Conservation (phyloP, 164 flowering plant genomes). For the Sextonia rubra region DNA sequence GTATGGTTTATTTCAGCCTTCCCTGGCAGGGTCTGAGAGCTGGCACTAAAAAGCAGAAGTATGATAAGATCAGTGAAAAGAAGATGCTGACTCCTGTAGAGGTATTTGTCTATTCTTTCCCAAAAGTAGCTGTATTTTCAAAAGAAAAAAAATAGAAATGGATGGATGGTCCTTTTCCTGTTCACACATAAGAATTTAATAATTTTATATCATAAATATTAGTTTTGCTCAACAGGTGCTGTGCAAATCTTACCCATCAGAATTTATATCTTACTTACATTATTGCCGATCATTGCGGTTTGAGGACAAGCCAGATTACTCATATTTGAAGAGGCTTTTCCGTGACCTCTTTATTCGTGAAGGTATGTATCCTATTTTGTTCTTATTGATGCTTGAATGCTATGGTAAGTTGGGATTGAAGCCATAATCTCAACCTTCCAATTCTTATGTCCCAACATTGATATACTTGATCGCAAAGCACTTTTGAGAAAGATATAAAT, state of each 20-base stretch:
- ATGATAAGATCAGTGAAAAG: constrained; percentile 46
- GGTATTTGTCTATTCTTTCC: constrained; percentile 17
- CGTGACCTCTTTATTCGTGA: constrained; percentile 49
- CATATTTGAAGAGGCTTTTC: constrained; percentile 55
- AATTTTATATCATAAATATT: background rate
- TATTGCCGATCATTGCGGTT: constrained; percentile 53
- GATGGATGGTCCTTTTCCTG: background rate
- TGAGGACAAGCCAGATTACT: constrained; percentile 57
- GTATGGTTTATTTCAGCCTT: constrained; percentile 38
- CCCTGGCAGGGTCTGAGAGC: constrained; percentile 89
- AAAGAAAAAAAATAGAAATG: no score
- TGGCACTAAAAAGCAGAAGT: constrained; percentile 59
- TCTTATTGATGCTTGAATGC: background rate
- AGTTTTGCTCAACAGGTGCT: constrained; percentile 26
- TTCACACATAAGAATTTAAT: background rate
- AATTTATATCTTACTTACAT: constrained; percentile 49
- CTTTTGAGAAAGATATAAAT: background rate
- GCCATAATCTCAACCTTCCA: background rate
- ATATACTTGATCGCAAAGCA: background rate
- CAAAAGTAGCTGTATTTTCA: background rate
- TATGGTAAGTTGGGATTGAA: background rate
- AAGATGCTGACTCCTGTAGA: constrained; percentile 47
- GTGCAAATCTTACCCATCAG: constrained; percentile 49
- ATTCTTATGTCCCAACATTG: background rate
- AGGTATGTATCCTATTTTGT: constrained; percentile 24